Conservation (phyloP, 1,139 yeast species). For the Yamadazyma atlantica region DNA sequence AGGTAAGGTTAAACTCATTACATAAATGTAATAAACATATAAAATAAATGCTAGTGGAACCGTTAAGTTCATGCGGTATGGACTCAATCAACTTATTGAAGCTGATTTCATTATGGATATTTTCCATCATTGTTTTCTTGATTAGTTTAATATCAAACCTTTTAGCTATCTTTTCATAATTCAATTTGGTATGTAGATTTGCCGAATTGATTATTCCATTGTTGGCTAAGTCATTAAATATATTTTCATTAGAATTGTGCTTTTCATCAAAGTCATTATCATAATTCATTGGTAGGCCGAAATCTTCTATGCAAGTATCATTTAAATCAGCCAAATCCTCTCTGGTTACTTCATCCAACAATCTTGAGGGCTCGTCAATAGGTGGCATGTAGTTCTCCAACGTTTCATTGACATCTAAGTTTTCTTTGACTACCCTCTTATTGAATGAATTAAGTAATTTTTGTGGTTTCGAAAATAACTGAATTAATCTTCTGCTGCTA, state of each 20-base stretch:
- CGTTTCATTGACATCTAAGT: conserved; percentile 30
- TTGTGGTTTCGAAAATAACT: conserved; percentile 66
- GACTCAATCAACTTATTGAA: conserved; percentile 49
- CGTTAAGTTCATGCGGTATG: conserved; percentile 32
- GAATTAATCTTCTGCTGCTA: conserved; percentile 62
- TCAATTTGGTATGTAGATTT: conserved; percentile 20
- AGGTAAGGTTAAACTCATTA: conserved; percentile 72
- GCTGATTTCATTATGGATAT: conserved; percentile 32
- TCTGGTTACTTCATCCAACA: conserved; percentile 16
- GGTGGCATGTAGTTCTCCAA: conserved; percentile 21
- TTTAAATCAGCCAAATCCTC: conserved; percentile 19
- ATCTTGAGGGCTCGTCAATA: conserved; percentile 13
- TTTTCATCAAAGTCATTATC: neutral
- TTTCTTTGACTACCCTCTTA: conserved; percentile 37
- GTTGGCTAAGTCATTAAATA: neutral
- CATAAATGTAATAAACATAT: conserved; percentile 83
- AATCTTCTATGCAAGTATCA: conserved; percentile 37
- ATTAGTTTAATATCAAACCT: conserved; percentile 75
- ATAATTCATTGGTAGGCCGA: conserved; percentile 34
- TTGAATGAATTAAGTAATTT: conserved; percentile 32
- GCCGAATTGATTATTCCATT: conserved; percentile 19
- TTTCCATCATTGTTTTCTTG: conserved; percentile 78
- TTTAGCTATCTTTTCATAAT: conserved; percentile 76
- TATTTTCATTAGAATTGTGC: neutral
- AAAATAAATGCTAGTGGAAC: conserved; percentile 82